Evolutionary conservation across 352 stramenopile genomes (phyloP).

Genomic region (Pythium dissimile): DNA sequence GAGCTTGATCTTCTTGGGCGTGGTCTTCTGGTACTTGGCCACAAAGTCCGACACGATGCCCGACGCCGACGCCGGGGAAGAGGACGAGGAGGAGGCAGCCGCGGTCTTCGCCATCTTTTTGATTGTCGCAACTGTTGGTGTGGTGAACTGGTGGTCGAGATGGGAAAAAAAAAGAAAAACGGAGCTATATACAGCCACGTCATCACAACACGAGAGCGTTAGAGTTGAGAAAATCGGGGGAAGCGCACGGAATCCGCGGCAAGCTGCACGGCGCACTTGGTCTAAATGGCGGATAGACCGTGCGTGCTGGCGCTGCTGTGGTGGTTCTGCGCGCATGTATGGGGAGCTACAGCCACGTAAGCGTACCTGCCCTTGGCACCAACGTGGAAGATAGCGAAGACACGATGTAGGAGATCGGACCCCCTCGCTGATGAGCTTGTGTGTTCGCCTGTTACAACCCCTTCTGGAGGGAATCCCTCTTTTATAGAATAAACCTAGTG

Average conservation of each 20-base stretch:
- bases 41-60: slow-evolving; percentile 66
- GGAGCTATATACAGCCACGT: slow-evolving; percentile 2
- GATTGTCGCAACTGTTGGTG: too few species aligned
- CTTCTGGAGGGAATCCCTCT: slow-evolving; percentile 1
- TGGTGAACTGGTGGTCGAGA: slow-evolving; percentile 18
- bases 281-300: too few species aligned
- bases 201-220: too few species aligned
- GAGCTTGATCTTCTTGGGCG: slow-evolving; percentile 87
- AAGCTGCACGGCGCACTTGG: too few species aligned
- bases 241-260: too few species aligned
- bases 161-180: not conserved
- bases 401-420: slow-evolving; percentile 12
- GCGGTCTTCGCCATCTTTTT: slow-evolving; percentile 33
- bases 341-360: not conserved
- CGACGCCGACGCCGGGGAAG: too few species aligned
- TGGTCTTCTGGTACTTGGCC: slow-evolving; percentile 79
- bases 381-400: slow-evolving; percentile 26
- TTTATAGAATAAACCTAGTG: slow-evolving; percentile 8
- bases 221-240: too few species aligned
- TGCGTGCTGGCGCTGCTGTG: too few species aligned
- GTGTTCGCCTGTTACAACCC: too few species aligned
- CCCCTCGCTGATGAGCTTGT: slow-evolving; percentile 14
- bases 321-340: not conserved
- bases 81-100: slow-evolving; percentile 14
- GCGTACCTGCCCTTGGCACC: slow-evolving; percentile 21